These are phyloP conservation scores for Sergeia podlipaevii DNA, from an alignment of 208 protist genomes.

Conservation along the genomic window DNA sequence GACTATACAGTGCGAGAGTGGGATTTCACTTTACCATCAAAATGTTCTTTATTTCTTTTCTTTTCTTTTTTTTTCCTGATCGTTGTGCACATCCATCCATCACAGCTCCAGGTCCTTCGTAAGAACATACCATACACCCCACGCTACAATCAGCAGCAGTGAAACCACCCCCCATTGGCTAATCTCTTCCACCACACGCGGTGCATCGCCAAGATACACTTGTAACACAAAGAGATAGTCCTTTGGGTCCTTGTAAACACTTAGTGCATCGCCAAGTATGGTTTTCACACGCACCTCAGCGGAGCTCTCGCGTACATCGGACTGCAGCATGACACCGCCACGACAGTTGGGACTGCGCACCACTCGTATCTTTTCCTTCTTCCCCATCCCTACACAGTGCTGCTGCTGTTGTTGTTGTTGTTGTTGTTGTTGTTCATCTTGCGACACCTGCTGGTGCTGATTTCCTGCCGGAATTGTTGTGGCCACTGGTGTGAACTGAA, in stretches of 20 bases:
- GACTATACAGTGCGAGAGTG: too few relatives aligned
- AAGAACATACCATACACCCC: constrained; percentile 55
- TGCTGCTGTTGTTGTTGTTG: too few relatives aligned
- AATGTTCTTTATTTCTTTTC: neutral
- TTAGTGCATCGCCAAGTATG: constrained; percentile 9
- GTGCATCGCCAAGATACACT: constrained; percentile 38
- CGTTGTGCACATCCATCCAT: too few relatives aligned
- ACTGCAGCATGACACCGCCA: constrained; percentile 18
- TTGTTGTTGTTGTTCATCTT: too few relatives aligned
- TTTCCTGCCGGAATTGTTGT: too few relatives aligned
- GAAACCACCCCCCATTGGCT: constrained; percentile 18
- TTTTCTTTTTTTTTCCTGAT: neutral
- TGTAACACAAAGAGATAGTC: constrained; percentile 42
- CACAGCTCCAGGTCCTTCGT: constrained; percentile 61
- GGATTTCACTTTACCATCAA: too few relatives aligned
- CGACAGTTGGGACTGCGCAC: constrained; percentile 44
- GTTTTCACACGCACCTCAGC: constrained; percentile 27
- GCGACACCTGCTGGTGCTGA: too few relatives aligned
- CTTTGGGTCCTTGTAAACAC: constrained; percentile 9
- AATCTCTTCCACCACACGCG: constrained; percentile 17
- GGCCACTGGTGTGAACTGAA: too few relatives aligned
- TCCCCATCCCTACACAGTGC: too few relatives aligned
- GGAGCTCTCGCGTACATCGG: constrained; percentile 8
- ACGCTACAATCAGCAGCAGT: constrained; percentile 25
- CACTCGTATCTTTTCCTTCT: constrained; percentile 14